Evolutionary conservation across 2,329 filamentous ascomycete species (phyloP).

Genomic region (Xylariaceae sp.): DNA sequence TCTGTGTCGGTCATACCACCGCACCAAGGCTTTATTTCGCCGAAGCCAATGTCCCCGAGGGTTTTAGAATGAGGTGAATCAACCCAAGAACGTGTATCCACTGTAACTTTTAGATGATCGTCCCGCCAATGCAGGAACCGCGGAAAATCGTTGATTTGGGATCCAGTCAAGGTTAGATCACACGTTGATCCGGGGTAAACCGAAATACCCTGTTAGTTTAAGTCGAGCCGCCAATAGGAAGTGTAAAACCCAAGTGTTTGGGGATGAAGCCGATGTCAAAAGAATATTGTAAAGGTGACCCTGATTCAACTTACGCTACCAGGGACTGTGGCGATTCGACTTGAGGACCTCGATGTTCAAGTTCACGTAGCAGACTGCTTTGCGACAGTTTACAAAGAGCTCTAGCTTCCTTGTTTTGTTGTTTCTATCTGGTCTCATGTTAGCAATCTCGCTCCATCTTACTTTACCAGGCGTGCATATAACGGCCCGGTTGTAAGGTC

Average conservation of each 20-base stretch:
- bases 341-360: background rate
- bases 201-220: constrained; percentile 16
- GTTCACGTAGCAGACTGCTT: background rate
- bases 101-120: background rate
- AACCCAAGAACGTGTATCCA: too few species aligned
- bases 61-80: too few species aligned
- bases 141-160: constrained; percentile 10
- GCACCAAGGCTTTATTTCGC: background rate
- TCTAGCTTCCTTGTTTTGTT: background rate
- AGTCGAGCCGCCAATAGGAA: background rate
- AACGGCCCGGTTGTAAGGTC: background rate
- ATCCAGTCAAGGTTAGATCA: constrained; percentile 11
- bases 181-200: constrained; percentile 28
- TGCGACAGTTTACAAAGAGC: background rate
- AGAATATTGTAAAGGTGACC: background rate
- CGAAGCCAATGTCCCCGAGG: background rate
- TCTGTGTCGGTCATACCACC: constrained; percentile 22
- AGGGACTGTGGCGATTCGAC: too few species aligned
- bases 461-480: constrained; percentile 13
- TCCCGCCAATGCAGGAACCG: constrained; percentile 20
- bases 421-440: background rate
- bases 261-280: background rate
- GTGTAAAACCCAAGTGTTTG: background rate
- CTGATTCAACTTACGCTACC: too few species aligned
- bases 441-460: constrained; percentile 1